phyloP scores from a whole-genome alignment of 768 basidiomycete species.

The Chalciporus sphaerocephalus region DNA sequence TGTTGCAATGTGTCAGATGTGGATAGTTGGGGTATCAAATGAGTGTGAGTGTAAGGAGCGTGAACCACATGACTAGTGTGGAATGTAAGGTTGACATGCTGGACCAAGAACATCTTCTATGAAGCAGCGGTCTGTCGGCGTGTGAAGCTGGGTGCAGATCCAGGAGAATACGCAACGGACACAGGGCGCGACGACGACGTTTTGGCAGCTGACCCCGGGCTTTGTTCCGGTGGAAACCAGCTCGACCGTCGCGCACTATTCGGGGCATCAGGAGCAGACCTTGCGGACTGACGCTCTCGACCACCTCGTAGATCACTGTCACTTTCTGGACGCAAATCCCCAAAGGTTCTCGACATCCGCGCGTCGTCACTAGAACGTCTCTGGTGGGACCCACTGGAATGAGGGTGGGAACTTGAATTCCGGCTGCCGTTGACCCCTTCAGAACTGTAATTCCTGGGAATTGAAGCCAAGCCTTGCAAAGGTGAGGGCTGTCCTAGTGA shows the following conservation, averaged over 20 bases:
- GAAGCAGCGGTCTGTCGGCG: constrained; percentile 20
- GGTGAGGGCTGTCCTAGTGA: constrained; percentile 31
- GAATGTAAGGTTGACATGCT: constrained; percentile 6
- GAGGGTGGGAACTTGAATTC: constrained; percentile 14
- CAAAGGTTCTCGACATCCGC: constrained; percentile 8
- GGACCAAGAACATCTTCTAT: constrained; percentile 12
- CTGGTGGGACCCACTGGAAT: constrained; percentile 21
- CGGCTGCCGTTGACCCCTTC: constrained; percentile 19
- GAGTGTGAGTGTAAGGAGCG: constrained; percentile 22
- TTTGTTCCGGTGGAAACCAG: constrained; percentile 22
- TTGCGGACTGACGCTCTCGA: constrained; percentile 6
- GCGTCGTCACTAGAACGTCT: constrained; percentile 33
- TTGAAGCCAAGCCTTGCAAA: constrained; percentile 18
- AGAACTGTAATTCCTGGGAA: constrained; percentile 24
- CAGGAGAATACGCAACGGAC: constrained; percentile 13
- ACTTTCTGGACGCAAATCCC: constrained; percentile 14
- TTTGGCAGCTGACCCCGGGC: constrained; percentile 2
- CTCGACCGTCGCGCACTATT: constrained; percentile 20
- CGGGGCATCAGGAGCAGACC: constrained; percentile 8
- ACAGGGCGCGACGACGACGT: constrained; percentile 15
- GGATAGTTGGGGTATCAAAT: constrained; percentile 25
- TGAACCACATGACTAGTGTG: constrained; percentile 8
- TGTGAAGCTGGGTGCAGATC: constrained; percentile 3
- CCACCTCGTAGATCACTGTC: constrained; percentile 14
- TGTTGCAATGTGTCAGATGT: constrained; percentile 11